Base-by-base conservation (phyloP, 2,329 filamentous ascomycete species). In the Cryphonectria parasitica region DNA sequence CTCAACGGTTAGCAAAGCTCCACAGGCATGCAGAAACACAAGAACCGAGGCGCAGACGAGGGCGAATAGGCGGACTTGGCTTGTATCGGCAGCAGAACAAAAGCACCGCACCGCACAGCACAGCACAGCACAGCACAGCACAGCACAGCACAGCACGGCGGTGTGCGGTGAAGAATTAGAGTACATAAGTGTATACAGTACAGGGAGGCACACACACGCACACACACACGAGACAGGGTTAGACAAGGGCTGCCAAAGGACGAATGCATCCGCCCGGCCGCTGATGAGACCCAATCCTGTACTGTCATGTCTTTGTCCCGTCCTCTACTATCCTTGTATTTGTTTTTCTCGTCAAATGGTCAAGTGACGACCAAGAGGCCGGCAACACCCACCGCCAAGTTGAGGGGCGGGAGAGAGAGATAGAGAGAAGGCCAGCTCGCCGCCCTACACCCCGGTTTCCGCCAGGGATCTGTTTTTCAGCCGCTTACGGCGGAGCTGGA, bases 401-500 rank as follows among this genome's bases (percentile, higher is more conserved):
- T 1, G 7, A 10, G 45, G 43, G 43, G 45, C 22, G 45, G 22
- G 4, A 49, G 19, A 49, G 45, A n/a, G 43, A 22, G 43, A 49
- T 17, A 49, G 17, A 45, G 45, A n/a, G 19, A 49, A 45, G 4
- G 43, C 41, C 43, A 45, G 6, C 43, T 22, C 17, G 11, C 17
- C 43, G 17, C 41, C 41, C 41, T 43, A 43, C 11, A 19, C 43
- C 43, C 43, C 43, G 43, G 43, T n/a, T n/a, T n/a, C 22, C 45
- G 45, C 45, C 25, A 31, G 54, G 28, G 54, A 17, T 58, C 15
- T 28, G 17, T 45, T 25, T 52, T 65, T 36, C 45, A 65, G 63
- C 45, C 63, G 63, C 63, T 39, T 63, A 17, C 25, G 61, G 39
- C 61, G 61, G 61, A 43, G 61, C 36, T 17, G 61, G 61, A n/a